Evolutionary conservation across 1,139 yeast genomes (phyloP), one percentile per base, ranked within the genome.

Genomic region (Protomyces gravidus): DNA sequence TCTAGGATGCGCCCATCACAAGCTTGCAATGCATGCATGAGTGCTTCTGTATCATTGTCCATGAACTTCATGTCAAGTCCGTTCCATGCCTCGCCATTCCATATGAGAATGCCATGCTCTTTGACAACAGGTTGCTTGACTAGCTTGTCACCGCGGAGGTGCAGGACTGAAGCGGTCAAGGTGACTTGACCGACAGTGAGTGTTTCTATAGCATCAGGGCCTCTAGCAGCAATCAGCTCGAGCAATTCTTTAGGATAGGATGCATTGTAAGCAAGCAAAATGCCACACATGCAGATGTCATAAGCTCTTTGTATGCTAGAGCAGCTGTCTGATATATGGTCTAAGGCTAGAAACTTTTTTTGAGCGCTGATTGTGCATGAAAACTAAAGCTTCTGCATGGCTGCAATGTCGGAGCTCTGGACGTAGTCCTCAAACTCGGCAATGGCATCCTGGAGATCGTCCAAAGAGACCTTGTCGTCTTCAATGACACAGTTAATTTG

Each of bases 401-500:
- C 59, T 27, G 59, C 59, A 48, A 55, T 55, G 45, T 60, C 62
- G 25, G 62, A 55, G 26, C 58, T 50, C 84, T 92, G 99, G 73
- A 92, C 97, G 80, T 89, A 94, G 80, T 92, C 99, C 83, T 92
- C 98, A 17, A 60, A 50, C 73, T 85, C 97, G 81, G 89, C 96
- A 71, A 92, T 85, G 62, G 69, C 68, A 68, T 76, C 81, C 80
- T 90, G 95, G 75, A 94, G 85, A 63, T 87, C 97, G 70, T 86
- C 96, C 71, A 89, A 73, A 66, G 97, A 88, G 68, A 92, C 96
- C 83, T 85, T 85, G 69, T 83, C 96, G 78, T 92, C 99, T 83
- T 90, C 97, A 70, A 92, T 85, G 75, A 92, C 98, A 80, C 87
- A 79, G 92, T 89, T 92, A 78, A 94, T 88, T 83, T 92, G 98